A percentile compares a stretch with the other conserved stretches of the same genome.
phyloP scores from a whole-genome alignment of 2,329 filamentous ascomycete genomes.

The Onygenales sp. region DNA sequence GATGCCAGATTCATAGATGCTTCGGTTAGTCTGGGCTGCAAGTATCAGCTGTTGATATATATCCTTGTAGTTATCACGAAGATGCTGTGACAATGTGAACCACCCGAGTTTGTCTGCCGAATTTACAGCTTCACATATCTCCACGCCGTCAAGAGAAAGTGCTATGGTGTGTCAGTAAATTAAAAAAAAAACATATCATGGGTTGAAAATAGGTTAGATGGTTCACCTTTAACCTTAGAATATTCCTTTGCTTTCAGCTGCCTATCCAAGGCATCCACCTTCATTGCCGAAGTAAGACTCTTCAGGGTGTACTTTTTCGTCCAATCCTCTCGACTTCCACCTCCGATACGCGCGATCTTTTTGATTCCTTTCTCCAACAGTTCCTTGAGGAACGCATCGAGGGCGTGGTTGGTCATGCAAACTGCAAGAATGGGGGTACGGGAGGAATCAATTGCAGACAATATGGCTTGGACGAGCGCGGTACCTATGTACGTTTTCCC shows the following conservation, averaged over 20 bases:
- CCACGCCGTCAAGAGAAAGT: constrained; percentile 1
- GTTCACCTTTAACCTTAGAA: background rate
- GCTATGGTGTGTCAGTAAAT: background rate
- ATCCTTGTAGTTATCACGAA: constrained; percentile 1
- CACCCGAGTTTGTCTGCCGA: constrained; percentile 4
- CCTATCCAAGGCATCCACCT: constrained; percentile 4
- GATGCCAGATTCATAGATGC: background rate
- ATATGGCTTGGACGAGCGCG: constrained; percentile 15
- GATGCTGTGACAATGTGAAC: constrained; percentile 4
- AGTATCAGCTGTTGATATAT: constrained; percentile 4
- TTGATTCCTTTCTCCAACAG: constrained; percentile 16
- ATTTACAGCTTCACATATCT: constrained; percentile 7
- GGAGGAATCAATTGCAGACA: constrained; percentile 12
- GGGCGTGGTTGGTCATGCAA: constrained; percentile 24
- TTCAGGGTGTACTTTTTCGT: constrained; percentile 12
- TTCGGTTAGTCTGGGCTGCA: background rate
- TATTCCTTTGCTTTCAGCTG: background rate
- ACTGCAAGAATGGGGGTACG: constrained; percentile 21
- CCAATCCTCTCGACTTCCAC: constrained; percentile 19
- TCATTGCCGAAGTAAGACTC: constrained; percentile 6
- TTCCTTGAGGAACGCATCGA: constrained; percentile 21
- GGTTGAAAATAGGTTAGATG: background rate
- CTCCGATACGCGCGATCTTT: constrained; percentile 19
- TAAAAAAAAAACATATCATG: background rate
- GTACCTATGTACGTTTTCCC: constrained; percentile 18